These are phyloP conservation scores for Caloboletus firmus DNA, from an alignment of 1,284 basidiomycete genomes.

Conservation along the genomic window DNA sequence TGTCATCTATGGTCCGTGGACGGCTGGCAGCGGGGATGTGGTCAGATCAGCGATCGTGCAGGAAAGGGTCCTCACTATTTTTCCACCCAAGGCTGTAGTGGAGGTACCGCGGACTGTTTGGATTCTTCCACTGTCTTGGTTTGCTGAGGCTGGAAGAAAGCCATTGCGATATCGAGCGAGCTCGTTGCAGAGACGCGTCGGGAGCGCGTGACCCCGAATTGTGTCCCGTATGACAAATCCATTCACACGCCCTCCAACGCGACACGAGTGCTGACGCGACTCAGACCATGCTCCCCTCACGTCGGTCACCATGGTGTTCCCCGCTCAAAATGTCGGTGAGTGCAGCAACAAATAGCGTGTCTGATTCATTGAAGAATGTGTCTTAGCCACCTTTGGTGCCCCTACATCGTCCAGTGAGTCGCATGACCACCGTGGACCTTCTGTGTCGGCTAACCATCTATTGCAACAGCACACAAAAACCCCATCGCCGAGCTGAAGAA, in stretches of 20 bases:
- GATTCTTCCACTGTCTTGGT: slow-evolving; percentile 41
- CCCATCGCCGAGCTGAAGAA: slow-evolving; percentile 65
- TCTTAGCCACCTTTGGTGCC: slow-evolving; percentile 14
- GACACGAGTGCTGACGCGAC: slow-evolving; percentile 22
- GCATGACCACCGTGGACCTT: background rate
- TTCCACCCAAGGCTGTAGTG: slow-evolving; percentile 93
- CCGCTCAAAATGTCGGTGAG: slow-evolving; percentile 41
- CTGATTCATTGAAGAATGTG: slow-evolving; percentile 1
- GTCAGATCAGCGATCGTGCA: slow-evolving; percentile 3
- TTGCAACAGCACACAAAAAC: slow-evolving; percentile 35
- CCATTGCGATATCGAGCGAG: slow-evolving; percentile 40
- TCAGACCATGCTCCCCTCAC: slow-evolving; percentile 11
- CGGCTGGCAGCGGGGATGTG: slow-evolving; percentile 54
- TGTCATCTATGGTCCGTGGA: slow-evolving; percentile 96
- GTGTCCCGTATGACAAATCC: slow-evolving; percentile 33
- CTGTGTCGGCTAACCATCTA: background rate
- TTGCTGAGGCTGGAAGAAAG: slow-evolving; percentile 58
- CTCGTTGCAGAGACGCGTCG: slow-evolving; percentile 25
- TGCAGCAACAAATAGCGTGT: slow-evolving; percentile 10
- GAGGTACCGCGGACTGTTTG: slow-evolving; percentile 53
- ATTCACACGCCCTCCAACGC: slow-evolving; percentile 27
- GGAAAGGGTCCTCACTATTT: slow-evolving; percentile 71
- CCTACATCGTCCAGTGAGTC: slow-evolving; percentile 20
- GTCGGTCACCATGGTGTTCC: slow-evolving; percentile 38
- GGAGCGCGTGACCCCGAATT: slow-evolving; percentile 34